Percentiles rank a stretch among this genome's conserved stretches.
These are phyloP conservation scores for Moniliophthora roreri DNA, from an alignment of 1,284 basidiomycete species.

Conservation along the genomic window DNA sequence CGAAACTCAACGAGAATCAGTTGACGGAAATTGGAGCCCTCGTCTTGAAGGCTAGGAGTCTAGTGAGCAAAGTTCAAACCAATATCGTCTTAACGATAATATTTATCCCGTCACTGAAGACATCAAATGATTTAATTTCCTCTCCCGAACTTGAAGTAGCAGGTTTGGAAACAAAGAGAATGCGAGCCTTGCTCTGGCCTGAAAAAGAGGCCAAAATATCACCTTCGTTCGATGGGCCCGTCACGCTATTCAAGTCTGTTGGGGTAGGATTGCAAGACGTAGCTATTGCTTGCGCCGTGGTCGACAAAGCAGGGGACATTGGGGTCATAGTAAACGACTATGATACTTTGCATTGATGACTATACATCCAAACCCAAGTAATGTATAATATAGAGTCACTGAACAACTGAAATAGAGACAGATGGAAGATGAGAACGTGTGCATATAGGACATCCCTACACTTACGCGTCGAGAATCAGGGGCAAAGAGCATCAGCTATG, in stretches of 20 bases:
- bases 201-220: not conserved
- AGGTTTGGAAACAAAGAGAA: constrained; percentile 20
- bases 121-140: too few species aligned
- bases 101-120: too few species aligned
- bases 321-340: constrained; percentile 1
- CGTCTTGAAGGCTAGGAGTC: constrained; percentile 29
- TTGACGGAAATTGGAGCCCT: constrained; percentile 67
- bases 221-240: constrained; percentile 33
- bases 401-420: too few species aligned
- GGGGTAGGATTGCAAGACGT: constrained; percentile 78
- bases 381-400: too few species aligned
- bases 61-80: constrained; percentile 14
- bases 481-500: too few species aligned
- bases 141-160: too few species aligned
- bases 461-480: too few species aligned
- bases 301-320: constrained; percentile 35
- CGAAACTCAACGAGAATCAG: constrained; percentile 34
- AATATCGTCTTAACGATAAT: constrained; percentile 26
- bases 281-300: constrained; percentile 56
- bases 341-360: too few species aligned
- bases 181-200: constrained; percentile 21
- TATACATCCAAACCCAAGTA: too few species aligned
- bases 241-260: constrained; percentile 80
- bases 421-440: too few species aligned
- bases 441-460: too few species aligned